These are phyloP conservation scores for Lachnellula arida DNA, from an alignment of 2,329 filamentous ascomycete species.

Conservation along the genomic window DNA sequence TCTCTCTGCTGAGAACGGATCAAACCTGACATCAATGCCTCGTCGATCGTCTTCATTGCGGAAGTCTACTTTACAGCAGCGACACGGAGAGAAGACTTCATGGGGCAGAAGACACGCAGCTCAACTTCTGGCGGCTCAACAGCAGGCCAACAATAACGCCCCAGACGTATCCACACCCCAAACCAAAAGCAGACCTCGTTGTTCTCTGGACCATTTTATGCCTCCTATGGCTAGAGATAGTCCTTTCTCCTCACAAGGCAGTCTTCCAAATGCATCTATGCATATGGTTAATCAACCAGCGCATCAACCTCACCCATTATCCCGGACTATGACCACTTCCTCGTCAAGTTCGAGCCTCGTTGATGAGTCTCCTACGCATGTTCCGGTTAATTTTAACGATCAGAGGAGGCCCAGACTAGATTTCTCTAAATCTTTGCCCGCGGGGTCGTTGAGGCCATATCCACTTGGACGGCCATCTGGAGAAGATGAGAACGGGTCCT, in stretches of 20 bases:
- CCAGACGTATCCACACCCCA: conserved; percentile 50
- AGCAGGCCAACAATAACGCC: conserved; percentile 14
- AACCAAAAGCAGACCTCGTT: conserved; percentile 61
- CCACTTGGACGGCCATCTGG: conserved; percentile 37
- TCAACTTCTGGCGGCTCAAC: conserved; percentile 34
- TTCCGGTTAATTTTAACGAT: conserved; percentile 50
- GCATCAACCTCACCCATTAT: conserved; percentile 73
- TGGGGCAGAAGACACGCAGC: conserved; percentile 57
- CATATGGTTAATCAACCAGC: conserved; percentile 42
- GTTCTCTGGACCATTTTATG: conserved; percentile 75
- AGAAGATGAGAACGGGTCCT: conserved; percentile 44
- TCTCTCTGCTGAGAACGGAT: conserved; percentile 20
- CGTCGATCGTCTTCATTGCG: conserved; percentile 73
- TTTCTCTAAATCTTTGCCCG: conserved; percentile 73
- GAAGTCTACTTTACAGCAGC: conserved; percentile 83
- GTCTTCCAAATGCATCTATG: conserved; percentile 48
- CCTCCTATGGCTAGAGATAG: conserved; percentile 61
- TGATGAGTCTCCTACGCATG: conserved; percentile 66
- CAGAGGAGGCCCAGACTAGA: conserved; percentile 47
- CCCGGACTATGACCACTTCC: conserved; percentile 79
- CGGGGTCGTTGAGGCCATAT: conserved; percentile 52
- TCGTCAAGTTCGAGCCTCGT: conserved; percentile 74
- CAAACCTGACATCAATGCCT: conserved; percentile 46
- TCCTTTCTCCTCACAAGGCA: conserved; percentile 54
- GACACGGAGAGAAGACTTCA: conserved; percentile 63